Evolutionary conservation across 768 basidiomycete genomes (phyloP).

Genomic region (Auriscalpium vulgare): DNA sequence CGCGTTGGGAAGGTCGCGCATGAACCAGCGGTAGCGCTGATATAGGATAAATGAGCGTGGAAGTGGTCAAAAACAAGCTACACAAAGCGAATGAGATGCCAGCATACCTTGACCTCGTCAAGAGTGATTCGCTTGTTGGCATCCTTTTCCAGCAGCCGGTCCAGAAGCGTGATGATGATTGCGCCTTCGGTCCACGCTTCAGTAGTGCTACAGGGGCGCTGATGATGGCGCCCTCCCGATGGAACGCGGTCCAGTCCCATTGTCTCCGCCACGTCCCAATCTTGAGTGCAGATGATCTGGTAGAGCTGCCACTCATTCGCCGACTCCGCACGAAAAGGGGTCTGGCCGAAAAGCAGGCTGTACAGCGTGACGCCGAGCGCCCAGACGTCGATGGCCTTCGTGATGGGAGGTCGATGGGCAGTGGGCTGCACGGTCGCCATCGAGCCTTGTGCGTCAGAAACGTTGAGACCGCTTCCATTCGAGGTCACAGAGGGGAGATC

Average conservation of each 20-base stretch:
- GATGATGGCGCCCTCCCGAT: constrained; percentile 54
- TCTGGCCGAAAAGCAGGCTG: constrained; percentile 82
- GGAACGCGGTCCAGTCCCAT: constrained; percentile 68
- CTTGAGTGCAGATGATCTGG: constrained; percentile 65
- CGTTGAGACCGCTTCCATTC: constrained; percentile 1
- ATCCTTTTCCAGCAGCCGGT: constrained; percentile 76
- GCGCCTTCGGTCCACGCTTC: constrained; percentile 40
- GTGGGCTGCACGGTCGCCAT: constrained; percentile 23
- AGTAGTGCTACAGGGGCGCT: constrained; percentile 19
- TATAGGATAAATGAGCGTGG: neutral
- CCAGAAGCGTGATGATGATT: constrained; percentile 63
- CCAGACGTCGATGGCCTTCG: constrained; percentile 96
- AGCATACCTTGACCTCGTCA: constrained; percentile 70
- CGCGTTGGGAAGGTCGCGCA: constrained; percentile 57
- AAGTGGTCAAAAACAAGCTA: neutral
- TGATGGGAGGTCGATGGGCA: constrained; percentile 47
- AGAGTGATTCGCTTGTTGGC: constrained; percentile 65
- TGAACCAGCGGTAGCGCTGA: constrained; percentile 59
- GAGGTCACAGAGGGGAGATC: constrained; percentile 15
- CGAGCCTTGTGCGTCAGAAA: constrained; percentile 30
- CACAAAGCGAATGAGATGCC: neutral
- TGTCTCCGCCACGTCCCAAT: constrained; percentile 55
- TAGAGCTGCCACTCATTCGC: constrained; percentile 70
- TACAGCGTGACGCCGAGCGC: constrained; percentile 94
- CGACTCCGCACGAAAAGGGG: constrained; percentile 62